phyloP scores from a whole-genome alignment of 495 filamentous ascomycete genomes.

The Tuber melanosporum region DNA sequence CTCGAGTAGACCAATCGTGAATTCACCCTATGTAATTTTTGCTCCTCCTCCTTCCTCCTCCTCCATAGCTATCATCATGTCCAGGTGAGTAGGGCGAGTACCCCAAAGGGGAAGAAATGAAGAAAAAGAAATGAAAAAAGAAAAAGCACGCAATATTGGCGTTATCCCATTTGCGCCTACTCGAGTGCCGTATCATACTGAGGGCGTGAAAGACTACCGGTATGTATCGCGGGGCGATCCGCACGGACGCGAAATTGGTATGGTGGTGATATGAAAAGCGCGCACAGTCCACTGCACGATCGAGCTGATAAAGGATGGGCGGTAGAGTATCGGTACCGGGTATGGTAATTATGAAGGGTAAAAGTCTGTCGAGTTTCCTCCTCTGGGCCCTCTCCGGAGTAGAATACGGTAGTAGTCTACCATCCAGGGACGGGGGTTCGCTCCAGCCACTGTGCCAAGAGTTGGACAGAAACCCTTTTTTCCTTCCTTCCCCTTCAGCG shows the following conservation, averaged over 20 bases:
- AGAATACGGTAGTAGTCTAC: too few relatives aligned
- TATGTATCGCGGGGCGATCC: neutral
- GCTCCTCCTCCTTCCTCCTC: neutral
- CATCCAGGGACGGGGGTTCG: too few relatives aligned
- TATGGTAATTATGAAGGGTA: too few relatives aligned
- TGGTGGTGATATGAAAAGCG: neutral
- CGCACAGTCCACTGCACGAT: neutral
- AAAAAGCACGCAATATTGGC: neutral
- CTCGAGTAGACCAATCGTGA: neutral
- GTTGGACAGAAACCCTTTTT: too few relatives aligned
- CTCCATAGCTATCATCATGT: neutral
- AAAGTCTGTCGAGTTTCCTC: too few relatives aligned
- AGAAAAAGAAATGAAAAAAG: neutral
- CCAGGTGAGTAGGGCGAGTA: neutral
- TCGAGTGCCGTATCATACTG: too few relatives aligned
- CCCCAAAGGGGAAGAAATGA: neutral
- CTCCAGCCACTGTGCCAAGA: too few relatives aligned
- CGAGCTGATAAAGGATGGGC: neutral
- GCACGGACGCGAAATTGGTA: neutral
- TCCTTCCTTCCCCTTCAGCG: too few relatives aligned
- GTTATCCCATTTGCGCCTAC: neutral
- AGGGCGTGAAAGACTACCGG: neutral
- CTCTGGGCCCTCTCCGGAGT: too few relatives aligned
- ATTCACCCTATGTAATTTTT: neutral
- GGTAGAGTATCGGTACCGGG: too few relatives aligned